Evolutionary conservation across 306 rosid genomes (phyloP).

Genomic region (Purshia tridentata): DNA sequence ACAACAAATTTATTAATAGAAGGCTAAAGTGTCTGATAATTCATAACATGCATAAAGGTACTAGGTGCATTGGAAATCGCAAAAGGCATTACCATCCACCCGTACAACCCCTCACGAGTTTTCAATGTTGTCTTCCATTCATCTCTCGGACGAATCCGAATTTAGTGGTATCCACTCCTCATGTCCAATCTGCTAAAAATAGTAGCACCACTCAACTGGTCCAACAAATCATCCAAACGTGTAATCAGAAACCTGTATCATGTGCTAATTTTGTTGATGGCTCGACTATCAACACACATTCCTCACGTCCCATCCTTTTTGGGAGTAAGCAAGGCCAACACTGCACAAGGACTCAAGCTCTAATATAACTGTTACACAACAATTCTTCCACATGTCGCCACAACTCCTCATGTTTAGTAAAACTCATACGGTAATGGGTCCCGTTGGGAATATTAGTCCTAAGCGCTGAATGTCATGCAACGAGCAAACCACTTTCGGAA

Average conservation of each 20-base stretch:
- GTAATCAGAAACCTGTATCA: background rate
- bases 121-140: background rate
- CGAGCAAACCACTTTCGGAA: too few species aligned
- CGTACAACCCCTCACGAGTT: background rate
- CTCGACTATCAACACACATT: too few species aligned
- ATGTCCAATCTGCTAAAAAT: background rate
- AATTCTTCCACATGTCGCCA: background rate
- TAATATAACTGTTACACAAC: background rate
- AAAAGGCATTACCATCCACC: background rate
- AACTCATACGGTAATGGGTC: background rate
- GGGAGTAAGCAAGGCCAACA: background rate
- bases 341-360: background rate
- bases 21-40: too few species aligned
- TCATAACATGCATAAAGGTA: too few species aligned
- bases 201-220: background rate
- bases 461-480: too few species aligned
- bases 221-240: background rate
- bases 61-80: too few species aligned
- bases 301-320: background rate
- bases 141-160: background rate
- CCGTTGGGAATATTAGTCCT: too few species aligned
- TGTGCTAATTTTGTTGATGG: background rate
- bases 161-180: background rate
- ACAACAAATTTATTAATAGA: too few species aligned
- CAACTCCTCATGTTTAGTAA: background rate